These are phyloP conservation scores for Fragaria ananassa DNA, from an alignment of 306 rosid genomes.

Conservation along the genomic window DNA sequence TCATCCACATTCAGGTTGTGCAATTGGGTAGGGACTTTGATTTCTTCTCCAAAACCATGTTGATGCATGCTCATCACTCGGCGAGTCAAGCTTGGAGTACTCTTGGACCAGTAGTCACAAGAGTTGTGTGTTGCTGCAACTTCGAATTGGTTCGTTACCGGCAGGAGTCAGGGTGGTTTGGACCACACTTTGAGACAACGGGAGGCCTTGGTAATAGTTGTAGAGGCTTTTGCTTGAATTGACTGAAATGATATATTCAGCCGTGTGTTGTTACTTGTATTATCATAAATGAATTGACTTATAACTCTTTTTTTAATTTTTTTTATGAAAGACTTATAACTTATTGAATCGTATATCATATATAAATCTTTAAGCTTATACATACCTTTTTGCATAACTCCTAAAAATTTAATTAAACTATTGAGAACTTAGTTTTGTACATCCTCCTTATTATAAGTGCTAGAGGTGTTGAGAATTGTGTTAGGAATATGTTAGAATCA, in stretches of 20 bases:
- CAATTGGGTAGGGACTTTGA: background rate
- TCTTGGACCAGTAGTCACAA: constrained; percentile 7
- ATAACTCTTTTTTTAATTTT: too few species aligned
- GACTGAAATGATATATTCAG: background rate
- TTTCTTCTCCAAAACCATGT: constrained; percentile 2
- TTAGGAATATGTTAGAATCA: too few species aligned
- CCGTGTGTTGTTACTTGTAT: background rate
- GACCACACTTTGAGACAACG: background rate
- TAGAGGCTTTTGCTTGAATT: background rate
- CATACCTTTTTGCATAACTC: too few species aligned
- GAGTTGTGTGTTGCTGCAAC: background rate
- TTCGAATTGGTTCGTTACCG: background rate
- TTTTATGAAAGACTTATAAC: too few species aligned
- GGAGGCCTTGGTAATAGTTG: background rate
- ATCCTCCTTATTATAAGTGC: too few species aligned
- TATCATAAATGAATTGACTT: background rate
- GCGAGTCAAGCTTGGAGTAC: background rate
- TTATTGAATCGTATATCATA: too few species aligned
- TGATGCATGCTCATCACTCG: background rate
- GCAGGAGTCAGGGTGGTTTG: background rate
- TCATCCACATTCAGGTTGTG: constrained; percentile 31
- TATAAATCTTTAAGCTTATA: too few species aligned
- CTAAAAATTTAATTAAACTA: too few species aligned
- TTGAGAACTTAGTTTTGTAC: too few species aligned
- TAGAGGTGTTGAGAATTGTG: too few species aligned